A percentile compares a stretch with the other conserved stretches of the same genome.
Evolutionary conservation across 2,329 filamentous ascomycete species (phyloP).

Genomic region (Simplicillium sp.): DNA sequence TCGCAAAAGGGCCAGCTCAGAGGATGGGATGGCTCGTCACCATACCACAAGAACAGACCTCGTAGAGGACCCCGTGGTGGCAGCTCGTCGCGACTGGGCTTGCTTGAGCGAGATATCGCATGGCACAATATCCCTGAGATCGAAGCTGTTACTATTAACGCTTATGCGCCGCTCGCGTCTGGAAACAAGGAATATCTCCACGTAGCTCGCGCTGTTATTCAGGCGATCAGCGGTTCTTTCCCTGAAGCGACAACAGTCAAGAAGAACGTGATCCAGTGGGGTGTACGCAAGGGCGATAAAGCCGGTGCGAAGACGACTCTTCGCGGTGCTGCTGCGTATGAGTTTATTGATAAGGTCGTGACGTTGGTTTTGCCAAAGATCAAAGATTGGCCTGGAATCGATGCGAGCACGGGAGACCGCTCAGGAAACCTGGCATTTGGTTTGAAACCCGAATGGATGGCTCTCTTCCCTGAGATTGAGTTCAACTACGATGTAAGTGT

Average conservation of each 20-base stretch:
- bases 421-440: conserved; percentile 84
- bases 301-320: conserved; percentile 71
- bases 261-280: conserved; percentile 65
- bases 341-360: conserved; percentile 84
- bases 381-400: conserved; percentile 81
- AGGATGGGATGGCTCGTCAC: conserved; percentile 80
- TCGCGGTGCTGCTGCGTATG: conserved; percentile 70
- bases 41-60: conserved; percentile 88
- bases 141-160: conserved; percentile 71
- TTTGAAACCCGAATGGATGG: conserved; percentile 63
- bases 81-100: conserved; percentile 50
- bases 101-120: conserved; percentile 63
- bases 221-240: conserved; percentile 74
- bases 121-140: conserved; percentile 83
- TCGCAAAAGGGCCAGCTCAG: conserved; percentile 57
- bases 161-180: conserved; percentile 59
- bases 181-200: conserved; percentile 68
- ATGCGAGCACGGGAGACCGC: conserved; percentile 63
- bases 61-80: conserved; percentile 76
- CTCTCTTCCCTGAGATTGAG: conserved; percentile 87
- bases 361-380: conserved; percentile 88
- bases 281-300: conserved; percentile 59
- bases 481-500: conserved; percentile 82
- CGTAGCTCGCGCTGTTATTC: conserved; percentile 73
- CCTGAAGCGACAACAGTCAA: conserved; percentile 61